A percentile compares a stretch with the other conserved stretches of the same genome.
These are phyloP conservation scores for Fusarium chuoi DNA, from an alignment of 2,329 filamentous ascomycete genomes.

Conservation along the genomic window DNA sequence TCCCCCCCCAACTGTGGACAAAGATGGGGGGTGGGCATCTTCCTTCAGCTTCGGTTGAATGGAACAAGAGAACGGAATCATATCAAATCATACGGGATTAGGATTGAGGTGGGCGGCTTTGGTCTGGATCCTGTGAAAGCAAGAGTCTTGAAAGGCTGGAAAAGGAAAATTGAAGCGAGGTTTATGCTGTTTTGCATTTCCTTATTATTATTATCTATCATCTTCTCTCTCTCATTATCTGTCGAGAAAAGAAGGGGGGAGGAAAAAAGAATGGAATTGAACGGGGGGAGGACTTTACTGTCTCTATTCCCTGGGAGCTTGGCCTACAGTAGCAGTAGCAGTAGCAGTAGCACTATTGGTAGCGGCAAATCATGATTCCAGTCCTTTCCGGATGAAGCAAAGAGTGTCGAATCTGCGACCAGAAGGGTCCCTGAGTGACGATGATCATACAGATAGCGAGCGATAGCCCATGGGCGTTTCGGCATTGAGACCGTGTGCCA, in stretches of 20 bases:
- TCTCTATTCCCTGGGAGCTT: slow-evolving; percentile 16
- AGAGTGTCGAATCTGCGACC: slow-evolving; percentile 8
- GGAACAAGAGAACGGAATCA: slow-evolving; percentile 26
- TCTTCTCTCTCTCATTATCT: too few relatives aligned
- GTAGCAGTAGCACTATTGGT: slow-evolving; percentile 18
- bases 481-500: slow-evolving; percentile 7
- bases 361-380: slow-evolving; percentile 33
- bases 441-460: slow-evolving; percentile 4
- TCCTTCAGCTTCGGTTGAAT: slow-evolving; percentile 39
- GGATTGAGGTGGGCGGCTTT: slow-evolving; percentile 44
- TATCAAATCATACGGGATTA: slow-evolving; percentile 34
- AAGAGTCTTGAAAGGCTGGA: slow-evolving; percentile 17
- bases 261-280: not conserved
- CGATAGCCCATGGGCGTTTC: not conserved
- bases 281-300: slow-evolving; percentile 19
- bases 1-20: not conserved
- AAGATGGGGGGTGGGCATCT: slow-evolving; percentile 16
- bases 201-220: not conserved
- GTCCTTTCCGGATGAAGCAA: slow-evolving; percentile 33
- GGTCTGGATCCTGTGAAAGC: slow-evolving; percentile 41
- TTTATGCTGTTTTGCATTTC: slow-evolving; percentile 13
- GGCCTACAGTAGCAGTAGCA: slow-evolving; percentile 7
- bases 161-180: slow-evolving; percentile 21
- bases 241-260: not conserved
- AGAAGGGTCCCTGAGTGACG: not conserved